These are phyloP conservation scores for Phaffia australis DNA, from an alignment of 768 basidiomycete species.

Conservation along the genomic window DNA sequence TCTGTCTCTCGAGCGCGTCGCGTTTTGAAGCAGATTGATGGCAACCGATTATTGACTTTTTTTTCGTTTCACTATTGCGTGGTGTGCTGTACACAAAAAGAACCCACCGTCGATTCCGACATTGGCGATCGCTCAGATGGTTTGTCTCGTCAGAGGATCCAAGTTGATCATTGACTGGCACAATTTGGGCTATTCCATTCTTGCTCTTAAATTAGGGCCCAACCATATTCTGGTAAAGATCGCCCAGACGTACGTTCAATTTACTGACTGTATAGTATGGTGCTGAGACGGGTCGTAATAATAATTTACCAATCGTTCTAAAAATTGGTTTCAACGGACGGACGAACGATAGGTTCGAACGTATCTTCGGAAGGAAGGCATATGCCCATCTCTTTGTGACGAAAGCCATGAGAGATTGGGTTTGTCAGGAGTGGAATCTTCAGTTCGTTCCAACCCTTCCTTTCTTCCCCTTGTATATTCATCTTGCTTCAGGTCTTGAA, in stretches of 20 bases:
- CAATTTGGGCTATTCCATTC: slow-evolving; percentile 87
- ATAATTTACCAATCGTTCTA: background rate
- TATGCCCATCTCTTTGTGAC: slow-evolving; percentile 92
- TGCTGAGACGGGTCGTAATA: background rate
- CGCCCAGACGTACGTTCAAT: slow-evolving; percentile 53
- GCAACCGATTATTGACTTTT: background rate
- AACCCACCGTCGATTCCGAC: slow-evolving; percentile 97
- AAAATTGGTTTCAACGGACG: background rate
- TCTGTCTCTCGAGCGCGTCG: background rate
- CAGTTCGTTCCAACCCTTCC: slow-evolving; percentile 46
- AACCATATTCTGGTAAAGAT: slow-evolving; percentile 59
- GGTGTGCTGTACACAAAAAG: slow-evolving; percentile 39
- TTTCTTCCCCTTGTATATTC: background rate
- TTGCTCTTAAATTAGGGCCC: slow-evolving; percentile 67
- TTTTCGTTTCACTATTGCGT: background rate
- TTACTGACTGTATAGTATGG: background rate
- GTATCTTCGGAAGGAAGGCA: slow-evolving; percentile 63
- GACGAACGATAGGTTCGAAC: slow-evolving; percentile 58
- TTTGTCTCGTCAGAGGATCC: slow-evolving; percentile 55
- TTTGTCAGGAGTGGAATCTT: slow-evolving; percentile 63
- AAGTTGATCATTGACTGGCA: slow-evolving; percentile 98
- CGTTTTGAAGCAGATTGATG: background rate
- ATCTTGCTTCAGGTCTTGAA: background rate
- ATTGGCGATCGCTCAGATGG: slow-evolving; percentile 69
- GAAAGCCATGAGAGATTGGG: slow-evolving; percentile 62